Base-by-base conservation (phyloP, 2,329 filamentous ascomycete species). In the Cercospora janseana region DNA sequence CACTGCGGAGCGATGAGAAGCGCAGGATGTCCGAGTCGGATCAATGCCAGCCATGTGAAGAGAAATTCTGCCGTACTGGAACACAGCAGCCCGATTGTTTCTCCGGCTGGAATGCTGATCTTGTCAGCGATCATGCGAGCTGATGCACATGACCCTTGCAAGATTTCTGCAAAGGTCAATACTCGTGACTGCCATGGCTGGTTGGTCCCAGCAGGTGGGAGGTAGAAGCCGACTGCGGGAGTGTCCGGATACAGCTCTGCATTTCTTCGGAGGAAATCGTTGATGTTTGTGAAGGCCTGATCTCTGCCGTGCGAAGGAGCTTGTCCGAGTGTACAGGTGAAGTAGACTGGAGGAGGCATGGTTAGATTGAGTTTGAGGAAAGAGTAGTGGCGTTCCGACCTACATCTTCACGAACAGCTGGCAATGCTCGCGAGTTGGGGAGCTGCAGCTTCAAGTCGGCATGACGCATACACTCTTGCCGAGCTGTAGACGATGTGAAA, bases 251-350 rank as follows among this genome's bases (percentile, higher is more conserved):
- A 58, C 1, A 57, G 24, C 6, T 62, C 51, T 1, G 75, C 75
- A 58, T 79, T 77, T 6, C 65, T 51, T n/a, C 75, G 72, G 13
- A 83, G 64, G 48, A 83, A 71, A 0, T 75, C 65, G 46, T 72
- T 70, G 48, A 82, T 72, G 0, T 73, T 79, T 2, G 66, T 58
- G 56, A 72, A 76, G 0, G 65, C 63, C 23, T 69, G 10, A 12
- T 20, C 26, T 18, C 46, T 41, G 13, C 41, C 47, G 10, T 7
- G 61, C 54, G 13, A 68, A 71, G 13, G 67, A 8, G 79, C 79
- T 61, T 83, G 73, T 1, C 79, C 81, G 2, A 85, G 70, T 0
- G 80, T 83, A 63, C 81, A 84, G 3, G 76, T 76, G 60, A 84
- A 84, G 63, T 83, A 82, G 51, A 26, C 18, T 9, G 44, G 44